Evolutionary conservation across 1,284 basidiomycete species (phyloP).

Genomic region (Ustilago loliicola): DNA sequence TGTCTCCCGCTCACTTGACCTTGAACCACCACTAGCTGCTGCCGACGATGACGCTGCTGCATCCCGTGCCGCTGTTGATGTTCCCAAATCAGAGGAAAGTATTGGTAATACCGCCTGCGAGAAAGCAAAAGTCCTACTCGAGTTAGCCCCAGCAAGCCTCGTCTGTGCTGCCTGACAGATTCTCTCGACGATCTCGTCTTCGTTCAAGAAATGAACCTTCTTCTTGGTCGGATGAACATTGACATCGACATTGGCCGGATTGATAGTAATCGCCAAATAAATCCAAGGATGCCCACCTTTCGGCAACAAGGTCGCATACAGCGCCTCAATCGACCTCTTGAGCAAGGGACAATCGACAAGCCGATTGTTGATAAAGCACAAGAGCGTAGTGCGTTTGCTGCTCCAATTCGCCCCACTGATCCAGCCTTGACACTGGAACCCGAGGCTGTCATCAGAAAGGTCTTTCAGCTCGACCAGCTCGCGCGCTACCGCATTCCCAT

Average conservation of each 20-base stretch:
- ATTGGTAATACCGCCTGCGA: constrained; percentile 46
- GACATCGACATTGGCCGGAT: constrained; percentile 90
- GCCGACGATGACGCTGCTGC: background rate
- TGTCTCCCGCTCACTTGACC: background rate
- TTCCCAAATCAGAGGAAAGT: constrained; percentile 20
- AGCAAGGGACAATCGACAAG: constrained; percentile 90
- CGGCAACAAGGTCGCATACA: constrained; percentile 88
- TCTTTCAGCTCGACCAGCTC: constrained; percentile 77
- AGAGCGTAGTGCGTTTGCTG: constrained; percentile 84
- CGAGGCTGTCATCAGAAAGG: constrained; percentile 49
- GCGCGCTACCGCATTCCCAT: constrained; percentile 84
- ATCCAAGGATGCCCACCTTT: constrained; percentile 92
- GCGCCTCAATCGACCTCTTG: constrained; percentile 86
- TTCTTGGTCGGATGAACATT: constrained; percentile 99
- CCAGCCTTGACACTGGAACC: constrained; percentile 75
- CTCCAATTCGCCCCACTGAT: constrained; percentile 91
- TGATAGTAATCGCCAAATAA: constrained; percentile 88
- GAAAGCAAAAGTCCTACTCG: constrained; percentile 63
- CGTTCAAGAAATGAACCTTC: constrained; percentile 94
- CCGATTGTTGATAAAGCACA: constrained; percentile 98
- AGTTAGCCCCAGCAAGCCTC: constrained; percentile 55
- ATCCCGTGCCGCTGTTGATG: background rate
- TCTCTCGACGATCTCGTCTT: constrained; percentile 86
- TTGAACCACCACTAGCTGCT: background rate
- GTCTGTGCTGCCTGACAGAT: constrained; percentile 74